Evolutionary conservation across 2,329 filamentous ascomycete species (phyloP), one percentile per base, ranked within the genome.

Genomic region (Xylaria sp.): DNA sequence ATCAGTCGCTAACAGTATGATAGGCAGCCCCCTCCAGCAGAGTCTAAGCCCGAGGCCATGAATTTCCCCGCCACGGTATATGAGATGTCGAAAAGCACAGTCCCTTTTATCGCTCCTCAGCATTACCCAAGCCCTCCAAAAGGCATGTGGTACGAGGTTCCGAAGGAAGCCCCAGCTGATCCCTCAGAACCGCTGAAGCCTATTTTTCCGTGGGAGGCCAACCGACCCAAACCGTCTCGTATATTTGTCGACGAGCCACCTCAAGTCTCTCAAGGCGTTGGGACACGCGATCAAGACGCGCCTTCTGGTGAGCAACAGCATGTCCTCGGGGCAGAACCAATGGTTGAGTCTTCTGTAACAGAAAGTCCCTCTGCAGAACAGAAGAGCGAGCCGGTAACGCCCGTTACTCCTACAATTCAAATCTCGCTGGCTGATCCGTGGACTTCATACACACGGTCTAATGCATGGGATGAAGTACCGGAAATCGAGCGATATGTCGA

Each of bases 401-500:
- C 86, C 60, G 78, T 79, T 50, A 86, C 85, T 59, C 83, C 86
- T 30, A 83, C 81, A 32, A 81, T 85, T 67, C 80, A 80, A 52
- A 73, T 83, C 65, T 81, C 80, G 25, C 76, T 84, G 43, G 81
- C 86, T 57, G 85, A 90, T 74, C 86, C 89, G 23, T 97, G 93
- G 92, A 86, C 89, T 70, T 85, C 85, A 55, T 97, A 91, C 78
- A 84, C 88, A n/a, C 87, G 89, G 55, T 88, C 85, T 59, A 99
- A 98, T 79, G 94, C 93, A 18, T 99, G 96, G 96, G 96, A 99
- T 75, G 92, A 93, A 61, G 87, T 97, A 60, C 92, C 93, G 13
- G 91, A 93, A 72, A 99, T 99, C 74, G 90, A 93, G 75, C 87
- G 88, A 70, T 99, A 97, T 77, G 92, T 98, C 63, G 92, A 93